Conservation (phyloP, 257 asterid genomes). For the Salvia splendens region DNA sequence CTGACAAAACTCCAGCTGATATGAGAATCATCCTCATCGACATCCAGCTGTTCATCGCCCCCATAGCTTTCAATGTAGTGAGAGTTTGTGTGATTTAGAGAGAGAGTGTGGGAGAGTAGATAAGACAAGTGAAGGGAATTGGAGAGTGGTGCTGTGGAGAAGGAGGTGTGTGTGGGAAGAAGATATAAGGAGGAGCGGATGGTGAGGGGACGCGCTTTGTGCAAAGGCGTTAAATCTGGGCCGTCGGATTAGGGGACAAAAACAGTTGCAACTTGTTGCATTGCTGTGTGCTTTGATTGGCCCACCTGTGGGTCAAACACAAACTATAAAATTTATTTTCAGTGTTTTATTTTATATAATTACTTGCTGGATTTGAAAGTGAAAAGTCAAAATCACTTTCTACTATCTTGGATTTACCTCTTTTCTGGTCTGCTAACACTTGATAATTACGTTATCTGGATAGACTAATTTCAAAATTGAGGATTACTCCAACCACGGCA, state of each 20-base stretch:
- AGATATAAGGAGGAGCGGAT: conserved; percentile 25
- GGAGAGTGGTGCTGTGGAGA: conserved; percentile 11
- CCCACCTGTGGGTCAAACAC: conserved; percentile 40
- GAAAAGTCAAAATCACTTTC: neutral
- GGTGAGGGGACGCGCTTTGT: conserved; percentile 46
- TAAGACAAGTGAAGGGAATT: conserved; percentile 19
- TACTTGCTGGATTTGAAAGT: conserved; percentile 19
- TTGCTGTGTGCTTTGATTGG: conserved; percentile 37
- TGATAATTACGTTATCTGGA: conserved; percentile 28
- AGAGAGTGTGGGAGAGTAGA: conserved; percentile 16
- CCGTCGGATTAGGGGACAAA: conserved; percentile 52
- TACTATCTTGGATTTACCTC: conserved; percentile 7
- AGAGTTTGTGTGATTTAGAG: neutral
- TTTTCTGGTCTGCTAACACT: conserved; percentile 23
- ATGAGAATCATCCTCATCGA: conserved; percentile 52
- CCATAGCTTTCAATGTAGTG: conserved; percentile 27
- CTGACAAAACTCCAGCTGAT: conserved; percentile 53
- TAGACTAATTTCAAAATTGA: neutral
- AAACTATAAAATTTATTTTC: conserved; percentile 2
- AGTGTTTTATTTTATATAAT: neutral
- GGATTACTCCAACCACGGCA: too few relatives aligned
- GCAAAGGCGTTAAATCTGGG: conserved; percentile 33
- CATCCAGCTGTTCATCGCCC: conserved; percentile 38
- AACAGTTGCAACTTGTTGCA: conserved; percentile 25
- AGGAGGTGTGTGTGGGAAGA: conserved; percentile 11